These are phyloP conservation scores for Chimonanthus praecox DNA, from an alignment of 164 flowering plant genomes.

Conservation along the genomic window DNA sequence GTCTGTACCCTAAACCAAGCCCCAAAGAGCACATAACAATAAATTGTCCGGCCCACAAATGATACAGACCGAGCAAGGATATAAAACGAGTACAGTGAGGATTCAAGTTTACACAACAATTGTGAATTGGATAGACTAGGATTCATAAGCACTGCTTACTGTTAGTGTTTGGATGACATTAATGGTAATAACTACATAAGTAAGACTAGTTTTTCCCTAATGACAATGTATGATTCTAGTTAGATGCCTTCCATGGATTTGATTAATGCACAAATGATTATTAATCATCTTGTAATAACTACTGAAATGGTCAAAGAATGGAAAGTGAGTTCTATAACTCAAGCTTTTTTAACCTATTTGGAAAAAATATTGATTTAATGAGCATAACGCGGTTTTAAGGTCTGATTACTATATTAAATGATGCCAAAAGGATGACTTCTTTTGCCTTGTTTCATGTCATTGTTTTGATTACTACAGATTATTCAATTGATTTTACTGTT, in stretches of 20 bases:
- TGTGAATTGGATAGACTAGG: too few relatives aligned
- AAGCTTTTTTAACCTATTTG: background rate
- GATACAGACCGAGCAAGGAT: too few relatives aligned
- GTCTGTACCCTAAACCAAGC: too few relatives aligned
- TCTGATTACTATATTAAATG: background rate
- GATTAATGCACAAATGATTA: background rate
- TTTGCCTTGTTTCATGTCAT: background rate
- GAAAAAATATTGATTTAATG: background rate
- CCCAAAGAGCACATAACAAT: too few relatives aligned
- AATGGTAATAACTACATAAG: background rate
- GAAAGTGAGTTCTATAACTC: too few relatives aligned
- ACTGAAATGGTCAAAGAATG: background rate
- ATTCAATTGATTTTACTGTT: background rate
- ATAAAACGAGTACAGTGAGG: too few relatives aligned
- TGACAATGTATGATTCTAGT: too few relatives aligned
- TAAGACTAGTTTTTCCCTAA: too few relatives aligned
- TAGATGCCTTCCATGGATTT: background rate
- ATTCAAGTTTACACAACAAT: too few relatives aligned
- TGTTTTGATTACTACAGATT: background rate
- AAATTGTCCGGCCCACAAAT: too few relatives aligned
- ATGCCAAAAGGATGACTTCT: background rate
- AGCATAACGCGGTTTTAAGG: background rate
- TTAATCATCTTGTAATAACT: too few relatives aligned
- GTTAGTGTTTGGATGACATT: background rate
- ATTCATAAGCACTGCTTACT: background rate